phyloP scores from a whole-genome alignment of 495 filamentous ascomycete species.

The Trichodelitschia bisporula region DNA sequence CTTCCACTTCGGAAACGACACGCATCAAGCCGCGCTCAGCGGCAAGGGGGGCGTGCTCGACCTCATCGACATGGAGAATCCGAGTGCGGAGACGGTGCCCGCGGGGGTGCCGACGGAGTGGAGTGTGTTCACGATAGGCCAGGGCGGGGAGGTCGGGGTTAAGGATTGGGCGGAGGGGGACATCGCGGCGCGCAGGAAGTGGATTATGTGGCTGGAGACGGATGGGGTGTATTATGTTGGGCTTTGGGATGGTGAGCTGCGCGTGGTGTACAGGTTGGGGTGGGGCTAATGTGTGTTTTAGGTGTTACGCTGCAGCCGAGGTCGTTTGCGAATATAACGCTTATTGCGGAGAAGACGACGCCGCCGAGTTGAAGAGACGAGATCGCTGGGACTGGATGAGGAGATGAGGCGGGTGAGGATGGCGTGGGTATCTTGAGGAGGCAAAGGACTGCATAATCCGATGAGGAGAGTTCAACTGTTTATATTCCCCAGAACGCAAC shows the following conservation, averaged over 20 bases:
- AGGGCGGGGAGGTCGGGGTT: background rate
- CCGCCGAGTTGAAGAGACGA: no score
- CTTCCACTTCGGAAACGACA: background rate
- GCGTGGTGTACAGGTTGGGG: no score
- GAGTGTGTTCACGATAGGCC: background rate
- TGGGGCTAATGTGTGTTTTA: no score
- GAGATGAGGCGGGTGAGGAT: no score
- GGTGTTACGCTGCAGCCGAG: no score
- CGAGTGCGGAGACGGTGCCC: background rate
- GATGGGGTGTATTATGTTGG: background rate
- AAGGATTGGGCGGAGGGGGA: background rate
- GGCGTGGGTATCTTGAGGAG: no score
- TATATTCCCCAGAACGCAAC: no score
- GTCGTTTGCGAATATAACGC: no score
- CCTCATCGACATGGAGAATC: background rate
- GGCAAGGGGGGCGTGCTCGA: background rate
- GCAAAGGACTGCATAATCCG: no score
- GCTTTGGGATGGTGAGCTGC: background rate
- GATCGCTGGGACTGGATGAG: no score
- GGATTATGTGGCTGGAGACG: background rate
- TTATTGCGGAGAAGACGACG: no score
- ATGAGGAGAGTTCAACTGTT: no score
- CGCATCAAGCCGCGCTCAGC: background rate
- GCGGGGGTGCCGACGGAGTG: background rate
- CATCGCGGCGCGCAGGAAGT: background rate